Conservation (phyloP, 345 rosid genomes). For the Salix dunnii region DNA sequence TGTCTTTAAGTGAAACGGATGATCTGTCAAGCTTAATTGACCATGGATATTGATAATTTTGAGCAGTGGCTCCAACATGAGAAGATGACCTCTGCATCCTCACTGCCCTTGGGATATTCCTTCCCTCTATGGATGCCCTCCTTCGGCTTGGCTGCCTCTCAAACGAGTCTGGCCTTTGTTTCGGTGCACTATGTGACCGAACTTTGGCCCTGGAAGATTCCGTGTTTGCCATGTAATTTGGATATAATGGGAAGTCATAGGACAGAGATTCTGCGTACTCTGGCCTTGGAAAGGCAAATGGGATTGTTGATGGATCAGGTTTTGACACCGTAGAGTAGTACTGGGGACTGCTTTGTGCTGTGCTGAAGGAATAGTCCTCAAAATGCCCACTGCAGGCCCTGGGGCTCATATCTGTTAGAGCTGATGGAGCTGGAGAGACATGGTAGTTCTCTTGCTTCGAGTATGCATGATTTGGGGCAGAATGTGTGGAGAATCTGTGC, state of each 20-base stretch:
- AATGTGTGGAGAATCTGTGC: slow-evolving; percentile 34
- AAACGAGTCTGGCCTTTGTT: slow-evolving; percentile 53
- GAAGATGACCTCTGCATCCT: slow-evolving; percentile 94
- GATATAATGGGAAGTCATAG: slow-evolving; percentile 42
- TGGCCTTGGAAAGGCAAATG: slow-evolving; percentile 33
- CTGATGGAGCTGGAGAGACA: slow-evolving; percentile 60
- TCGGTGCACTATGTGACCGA: slow-evolving; percentile 26
- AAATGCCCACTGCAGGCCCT: slow-evolving; percentile 68
- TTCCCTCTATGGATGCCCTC: slow-evolving; percentile 67
- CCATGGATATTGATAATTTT: slow-evolving; percentile 64
- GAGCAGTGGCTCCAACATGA: slow-evolving; percentile 55
- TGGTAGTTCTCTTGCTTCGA: slow-evolving; percentile 36
- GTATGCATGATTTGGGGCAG: slow-evolving; percentile 16
- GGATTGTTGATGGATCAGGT: slow-evolving; percentile 48
- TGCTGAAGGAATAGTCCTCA: slow-evolving; percentile 60
- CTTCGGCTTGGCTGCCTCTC: slow-evolving; percentile 71
- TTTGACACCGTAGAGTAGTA: slow-evolving; percentile 54
- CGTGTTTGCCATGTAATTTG: slow-evolving; percentile 54
- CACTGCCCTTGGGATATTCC: slow-evolving; percentile 61
- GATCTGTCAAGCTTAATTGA: slow-evolving; percentile 78
- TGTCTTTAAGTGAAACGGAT: slow-evolving; percentile 59
- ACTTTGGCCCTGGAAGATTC: slow-evolving; percentile 23
- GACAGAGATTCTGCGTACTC: slow-evolving; percentile 46
- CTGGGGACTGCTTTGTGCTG: slow-evolving; percentile 69
- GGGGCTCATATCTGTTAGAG: slow-evolving; percentile 69